These are phyloP conservation scores for Penstemon davidsonii DNA, from an alignment of 257 asterid genomes.

Conservation along the genomic window DNA sequence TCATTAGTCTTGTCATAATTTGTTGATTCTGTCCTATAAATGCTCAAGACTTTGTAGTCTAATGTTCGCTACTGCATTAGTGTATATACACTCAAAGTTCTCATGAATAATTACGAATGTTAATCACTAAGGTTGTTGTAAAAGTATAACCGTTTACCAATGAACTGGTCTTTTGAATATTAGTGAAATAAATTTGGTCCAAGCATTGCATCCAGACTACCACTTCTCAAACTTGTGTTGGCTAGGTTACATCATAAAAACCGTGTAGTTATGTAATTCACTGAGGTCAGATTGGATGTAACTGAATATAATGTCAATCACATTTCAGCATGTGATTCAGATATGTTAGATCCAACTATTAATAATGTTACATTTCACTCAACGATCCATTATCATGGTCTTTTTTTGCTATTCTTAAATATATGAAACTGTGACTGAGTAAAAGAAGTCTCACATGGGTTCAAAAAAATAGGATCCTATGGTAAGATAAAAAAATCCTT, in stretches of 20 bases:
- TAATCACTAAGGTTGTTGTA: neutral
- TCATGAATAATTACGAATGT: neutral
- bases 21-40: neutral
- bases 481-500: constrained; percentile 3
- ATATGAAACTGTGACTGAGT: neutral
- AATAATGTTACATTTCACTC: neutral
- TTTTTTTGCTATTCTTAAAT: neutral
- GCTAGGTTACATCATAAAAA: too few relatives aligned
- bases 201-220: too few relatives aligned
- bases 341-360: neutral
- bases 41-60: neutral
- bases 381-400: neutral
- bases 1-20: neutral
- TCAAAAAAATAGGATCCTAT: constrained; percentile 2
- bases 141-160: neutral
- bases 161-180: neutral
- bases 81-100: neutral
- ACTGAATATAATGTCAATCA: neutral
- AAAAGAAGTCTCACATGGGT: constrained; percentile 2
- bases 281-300: neutral
- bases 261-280: neutral
- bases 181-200: neutral
- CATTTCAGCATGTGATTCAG: neutral
- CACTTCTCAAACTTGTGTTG: neutral
- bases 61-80: neutral